These are phyloP conservation scores for Coemansia guatemalensis DNA, from an alignment of 192 early-diverging fungal genomes.

Conservation along the genomic window DNA sequence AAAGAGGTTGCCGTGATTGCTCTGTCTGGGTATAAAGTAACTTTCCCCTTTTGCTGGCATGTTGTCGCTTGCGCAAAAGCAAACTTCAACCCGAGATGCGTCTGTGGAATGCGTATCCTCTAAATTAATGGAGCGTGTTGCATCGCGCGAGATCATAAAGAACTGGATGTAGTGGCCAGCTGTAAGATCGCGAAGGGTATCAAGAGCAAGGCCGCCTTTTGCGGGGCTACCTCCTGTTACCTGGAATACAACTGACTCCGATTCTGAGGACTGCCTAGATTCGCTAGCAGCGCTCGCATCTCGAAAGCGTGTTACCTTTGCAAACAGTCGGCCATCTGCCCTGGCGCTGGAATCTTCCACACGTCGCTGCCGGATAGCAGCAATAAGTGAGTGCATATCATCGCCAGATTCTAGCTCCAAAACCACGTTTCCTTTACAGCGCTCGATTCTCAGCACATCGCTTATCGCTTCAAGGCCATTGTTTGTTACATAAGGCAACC, in stretches of 20 bases:
- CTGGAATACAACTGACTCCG: constrained; percentile 18
- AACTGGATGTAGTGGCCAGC: constrained; percentile 39
- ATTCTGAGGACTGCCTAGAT: neutral
- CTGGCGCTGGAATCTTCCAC: neutral
- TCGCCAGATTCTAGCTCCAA: constrained; percentile 40
- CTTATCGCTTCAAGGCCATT: constrained; percentile 11
- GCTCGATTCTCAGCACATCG: constrained; percentile 23
- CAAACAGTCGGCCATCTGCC: constrained; percentile 25
- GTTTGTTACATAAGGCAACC: neutral
- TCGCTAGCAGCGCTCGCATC: neutral
- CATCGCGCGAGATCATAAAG: constrained; percentile 8
- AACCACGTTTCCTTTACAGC: constrained; percentile 49
- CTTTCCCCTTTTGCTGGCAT: neutral
- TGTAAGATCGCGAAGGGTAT: constrained; percentile 33
- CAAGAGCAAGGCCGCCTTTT: constrained; percentile 45
- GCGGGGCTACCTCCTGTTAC: constrained; percentile 51
- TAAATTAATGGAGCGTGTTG: too few species aligned
- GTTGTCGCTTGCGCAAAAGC: neutral
- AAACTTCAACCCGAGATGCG: neutral
- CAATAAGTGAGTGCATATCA: constrained; percentile 25
- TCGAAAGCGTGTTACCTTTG: constrained; percentile 9
- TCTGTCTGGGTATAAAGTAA: neutral
- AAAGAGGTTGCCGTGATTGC: constrained; percentile 1
- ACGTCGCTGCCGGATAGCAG: constrained; percentile 13
- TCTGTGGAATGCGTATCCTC: neutral